Conservation (phyloP, 345 rosid genomes). For the Fremontodendron californicum region DNA sequence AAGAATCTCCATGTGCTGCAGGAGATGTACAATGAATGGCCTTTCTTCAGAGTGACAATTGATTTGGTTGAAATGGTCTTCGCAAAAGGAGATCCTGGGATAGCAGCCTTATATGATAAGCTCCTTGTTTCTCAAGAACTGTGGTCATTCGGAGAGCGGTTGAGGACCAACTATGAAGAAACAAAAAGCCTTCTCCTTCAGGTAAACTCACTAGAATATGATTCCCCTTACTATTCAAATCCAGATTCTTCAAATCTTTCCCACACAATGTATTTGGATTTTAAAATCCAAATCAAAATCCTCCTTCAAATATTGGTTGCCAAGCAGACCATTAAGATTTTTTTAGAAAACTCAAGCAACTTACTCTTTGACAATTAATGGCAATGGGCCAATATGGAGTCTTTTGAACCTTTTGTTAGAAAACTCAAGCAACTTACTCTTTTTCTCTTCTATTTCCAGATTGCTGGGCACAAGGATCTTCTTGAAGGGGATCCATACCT, state of each 20-base stretch:
- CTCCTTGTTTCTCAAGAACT: constrained; percentile 86
- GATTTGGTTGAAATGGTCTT: constrained; percentile 99
- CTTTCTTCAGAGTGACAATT: constrained; percentile 90
- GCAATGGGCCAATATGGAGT: background rate
- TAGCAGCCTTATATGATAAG: constrained; percentile 76
- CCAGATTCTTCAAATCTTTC: background rate
- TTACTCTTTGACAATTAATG: too few relatives aligned
- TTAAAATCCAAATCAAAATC: background rate
- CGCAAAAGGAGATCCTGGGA: constrained; percentile 95
- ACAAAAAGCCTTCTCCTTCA: constrained; percentile 80
- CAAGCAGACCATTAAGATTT: background rate
- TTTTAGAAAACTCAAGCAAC: too few relatives aligned
- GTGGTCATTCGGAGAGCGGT: constrained; percentile 66
- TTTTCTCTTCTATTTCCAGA: constrained; percentile 32
- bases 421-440: background rate
- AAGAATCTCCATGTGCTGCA: constrained; percentile 80
- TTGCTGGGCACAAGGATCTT: constrained; percentile 92
- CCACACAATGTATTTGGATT: background rate
- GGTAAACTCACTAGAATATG: constrained; percentile 38
- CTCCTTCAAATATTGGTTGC: background rate
- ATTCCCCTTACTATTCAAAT: too few relatives aligned
- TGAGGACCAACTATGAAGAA: constrained; percentile 70
- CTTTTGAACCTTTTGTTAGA: background rate
- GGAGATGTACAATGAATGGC: constrained; percentile 89
- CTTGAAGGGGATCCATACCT: constrained; percentile 94